Base-by-base conservation (phyloP, 257 asterid genomes). In the Scutellaria baicalensis region DNA sequence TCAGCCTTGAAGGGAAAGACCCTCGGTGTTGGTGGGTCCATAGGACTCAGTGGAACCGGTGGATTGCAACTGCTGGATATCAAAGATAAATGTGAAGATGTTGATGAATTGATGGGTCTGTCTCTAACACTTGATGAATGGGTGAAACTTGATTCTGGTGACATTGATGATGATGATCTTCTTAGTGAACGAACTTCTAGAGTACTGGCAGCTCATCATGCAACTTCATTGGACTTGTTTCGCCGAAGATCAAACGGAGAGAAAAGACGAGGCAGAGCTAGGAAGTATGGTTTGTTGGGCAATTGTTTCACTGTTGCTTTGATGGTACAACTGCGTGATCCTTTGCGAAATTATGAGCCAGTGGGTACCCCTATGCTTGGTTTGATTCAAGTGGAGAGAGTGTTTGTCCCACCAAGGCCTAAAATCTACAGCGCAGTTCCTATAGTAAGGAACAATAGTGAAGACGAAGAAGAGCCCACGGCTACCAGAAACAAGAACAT, bases 301-400 rank as follows among this genome's bases (percentile, higher is more conserved):
- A 89, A 91, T 81, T 87, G 82, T 75, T 93, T 89, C 75, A 94
- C 97, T 0, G 95, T 94, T 56, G 97, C 97, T 21, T 48, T 91
- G 64, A 86, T 92, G 98, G 98, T 94, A 66, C 99, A 89, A 78
- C 85, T 94, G 44, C 95, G 89, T 55, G 98, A 94, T 76, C 98
- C 98, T 47, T 66, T 88, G 65, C 74, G 96, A 64, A 74, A 88
- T 80, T 94, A 81, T 55, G 98, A 94, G 78, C 84, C 94, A 3
- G 98, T 94, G 72, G 98, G 99, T 44, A 68, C 88, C 20, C 99
- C 96, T 43, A 89, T 91, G 99, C 99, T 94, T 54, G 90, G 96
- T 42, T 89, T 94, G 54, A 82, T 91, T 78, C 99, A 91, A 78
- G 96, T 94, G 47, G 99, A 92, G 88, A 83, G 98, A 59, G 88